phyloP scores from a whole-genome alignment of 352 stramenopile genomes.

The Blastocystis sp. region DNA sequence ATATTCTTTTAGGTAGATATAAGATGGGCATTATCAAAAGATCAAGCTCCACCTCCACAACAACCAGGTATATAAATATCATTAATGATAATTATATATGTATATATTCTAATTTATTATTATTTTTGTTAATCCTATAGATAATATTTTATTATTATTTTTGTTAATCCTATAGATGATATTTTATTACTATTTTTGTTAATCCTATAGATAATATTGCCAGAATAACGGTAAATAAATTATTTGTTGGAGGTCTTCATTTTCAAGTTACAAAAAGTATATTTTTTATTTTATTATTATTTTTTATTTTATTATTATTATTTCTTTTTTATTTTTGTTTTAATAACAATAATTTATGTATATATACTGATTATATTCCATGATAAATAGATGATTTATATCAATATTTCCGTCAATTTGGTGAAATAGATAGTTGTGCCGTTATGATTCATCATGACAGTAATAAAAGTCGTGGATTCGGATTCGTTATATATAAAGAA shows the following conservation, averaged over 20 bases:
- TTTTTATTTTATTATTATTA: too few relatives aligned
- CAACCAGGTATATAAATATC: too few relatives aligned
- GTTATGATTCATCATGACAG: constrained; percentile 20
- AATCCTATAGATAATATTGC: constrained; percentile 1
- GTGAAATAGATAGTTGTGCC: constrained; percentile 14
- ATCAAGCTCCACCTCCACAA: constrained; percentile 25
- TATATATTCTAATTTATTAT: too few relatives aligned
- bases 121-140: too few relatives aligned
- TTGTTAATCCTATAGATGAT: not conserved
- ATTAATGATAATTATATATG: too few relatives aligned
- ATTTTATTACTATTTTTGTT: not conserved
- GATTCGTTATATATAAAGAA: constrained; percentile 33
- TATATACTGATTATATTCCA: too few relatives aligned
- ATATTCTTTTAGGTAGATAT: constrained; percentile 33
- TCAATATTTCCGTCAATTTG: constrained; percentile 17
- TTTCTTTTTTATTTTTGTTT: too few relatives aligned
- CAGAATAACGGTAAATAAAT: constrained; percentile 12
- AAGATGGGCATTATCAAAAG: constrained; percentile 1
- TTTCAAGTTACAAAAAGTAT: constrained; percentile 16
- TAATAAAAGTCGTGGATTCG: constrained; percentile 31
- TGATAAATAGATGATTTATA: constrained; percentile 34
- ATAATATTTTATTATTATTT: too few relatives aligned
- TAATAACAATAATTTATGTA: too few relatives aligned
- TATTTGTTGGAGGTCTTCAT: constrained; percentile 30
- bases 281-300: not conserved